phyloP scores from a whole-genome alignment of 768 basidiomycete species.

The Cantharellus anzutake region DNA sequence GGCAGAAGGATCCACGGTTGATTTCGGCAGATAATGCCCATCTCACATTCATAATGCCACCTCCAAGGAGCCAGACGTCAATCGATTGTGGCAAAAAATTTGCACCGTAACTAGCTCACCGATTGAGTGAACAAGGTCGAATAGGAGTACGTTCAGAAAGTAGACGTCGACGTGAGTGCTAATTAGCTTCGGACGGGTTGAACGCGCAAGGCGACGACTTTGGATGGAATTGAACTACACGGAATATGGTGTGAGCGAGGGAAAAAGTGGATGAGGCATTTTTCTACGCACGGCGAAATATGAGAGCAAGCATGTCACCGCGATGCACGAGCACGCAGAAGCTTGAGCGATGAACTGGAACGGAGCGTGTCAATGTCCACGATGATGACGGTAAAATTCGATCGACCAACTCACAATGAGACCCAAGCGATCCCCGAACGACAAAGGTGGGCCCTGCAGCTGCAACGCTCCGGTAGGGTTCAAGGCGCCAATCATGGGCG shows the following conservation, averaged over 20 bases:
- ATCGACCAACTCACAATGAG: not conserved
- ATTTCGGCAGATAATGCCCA: not conserved
- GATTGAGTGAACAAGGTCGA: not conserved
- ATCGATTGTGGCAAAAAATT: not conserved
- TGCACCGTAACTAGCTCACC: not conserved
- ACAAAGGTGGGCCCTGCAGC: not conserved
- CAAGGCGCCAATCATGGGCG: too few relatives aligned
- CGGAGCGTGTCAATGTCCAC: not conserved
- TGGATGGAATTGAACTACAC: not conserved
- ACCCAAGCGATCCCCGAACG: not conserved
- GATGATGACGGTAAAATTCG: not conserved
- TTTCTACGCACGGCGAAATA: not conserved
- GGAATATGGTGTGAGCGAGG: not conserved
- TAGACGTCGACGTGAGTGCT: not conserved
- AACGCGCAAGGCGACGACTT: not conserved
- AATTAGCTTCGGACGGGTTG: not conserved
- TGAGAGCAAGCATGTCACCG: not conserved
- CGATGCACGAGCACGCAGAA: not conserved
- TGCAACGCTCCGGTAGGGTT: too few relatives aligned
- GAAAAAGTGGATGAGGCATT: not conserved
- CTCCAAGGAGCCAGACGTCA: not conserved
- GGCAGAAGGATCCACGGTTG: not conserved
- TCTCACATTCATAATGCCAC: not conserved
- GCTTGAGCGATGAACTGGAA: not conserved
- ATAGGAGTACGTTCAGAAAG: not conserved